These are phyloP conservation scores for Paulownia fortunei DNA, from an alignment of 257 asterid species.

Conservation along the genomic window DNA sequence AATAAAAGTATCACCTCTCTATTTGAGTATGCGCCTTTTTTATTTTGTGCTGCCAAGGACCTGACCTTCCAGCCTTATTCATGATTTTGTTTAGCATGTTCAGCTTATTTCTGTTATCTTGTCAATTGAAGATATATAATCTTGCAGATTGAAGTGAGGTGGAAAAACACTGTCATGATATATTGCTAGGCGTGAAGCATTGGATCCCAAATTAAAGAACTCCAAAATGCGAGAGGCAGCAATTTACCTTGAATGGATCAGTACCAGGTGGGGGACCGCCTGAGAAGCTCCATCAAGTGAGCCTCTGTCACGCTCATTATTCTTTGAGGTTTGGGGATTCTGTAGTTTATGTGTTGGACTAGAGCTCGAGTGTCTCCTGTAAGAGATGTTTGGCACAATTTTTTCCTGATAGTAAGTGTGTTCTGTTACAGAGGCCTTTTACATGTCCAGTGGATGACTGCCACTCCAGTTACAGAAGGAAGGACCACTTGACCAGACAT, in stretches of 20 bases:
- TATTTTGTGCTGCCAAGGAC: neutral
- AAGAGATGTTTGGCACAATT: neutral
- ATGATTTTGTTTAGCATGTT: neutral
- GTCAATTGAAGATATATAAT: slow-evolving; percentile 20
- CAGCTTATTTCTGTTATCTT: slow-evolving; percentile 1
- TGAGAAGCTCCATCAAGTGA: slow-evolving; percentile 99
- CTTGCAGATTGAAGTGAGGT: slow-evolving; percentile 55
- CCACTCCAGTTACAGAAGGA: slow-evolving; percentile 78
- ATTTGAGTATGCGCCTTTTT: neutral
- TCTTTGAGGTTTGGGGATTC: slow-evolving; percentile 58
- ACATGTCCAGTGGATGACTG: slow-evolving; percentile 80
- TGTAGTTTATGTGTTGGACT: slow-evolving; percentile 3
- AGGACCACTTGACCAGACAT: slow-evolving; percentile 83
- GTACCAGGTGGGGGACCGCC: slow-evolving; percentile 99
- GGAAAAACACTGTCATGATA: slow-evolving; percentile 34
- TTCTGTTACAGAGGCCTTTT: slow-evolving; percentile 72
- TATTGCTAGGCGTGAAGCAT: slow-evolving; percentile 86
- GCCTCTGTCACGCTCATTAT: slow-evolving; percentile 87
- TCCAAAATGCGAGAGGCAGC: slow-evolving; percentile 96
- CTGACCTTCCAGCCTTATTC: neutral
- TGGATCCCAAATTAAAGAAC: slow-evolving; percentile 95
- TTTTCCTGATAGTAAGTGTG: slow-evolving; percentile 15
- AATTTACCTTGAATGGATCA: slow-evolving; percentile 78
- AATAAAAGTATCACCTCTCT: neutral
- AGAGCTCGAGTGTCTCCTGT: neutral